Percentiles rank a stretch among this genome's conserved stretches.
Evolutionary conservation across 768 basidiomycete genomes (phyloP).

Genomic region (Amanita rubescens): DNA sequence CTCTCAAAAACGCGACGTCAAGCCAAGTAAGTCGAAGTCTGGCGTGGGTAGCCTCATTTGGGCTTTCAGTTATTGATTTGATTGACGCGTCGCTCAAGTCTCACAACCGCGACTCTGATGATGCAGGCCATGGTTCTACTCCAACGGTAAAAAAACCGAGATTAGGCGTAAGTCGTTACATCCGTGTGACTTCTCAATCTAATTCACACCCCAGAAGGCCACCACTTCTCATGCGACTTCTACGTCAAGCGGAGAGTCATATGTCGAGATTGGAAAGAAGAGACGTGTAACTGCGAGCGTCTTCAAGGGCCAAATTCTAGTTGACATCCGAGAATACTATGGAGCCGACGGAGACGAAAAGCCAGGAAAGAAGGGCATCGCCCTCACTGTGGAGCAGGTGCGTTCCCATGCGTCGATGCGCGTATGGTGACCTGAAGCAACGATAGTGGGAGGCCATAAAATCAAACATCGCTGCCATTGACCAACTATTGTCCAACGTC

Average conservation of each 20-base stretch:
- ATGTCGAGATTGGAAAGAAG: constrained; percentile 65
- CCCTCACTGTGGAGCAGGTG: constrained; percentile 60
- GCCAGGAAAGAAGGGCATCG: constrained; percentile 79
- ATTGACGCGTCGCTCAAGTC: neutral
- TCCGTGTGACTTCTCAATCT: neutral
- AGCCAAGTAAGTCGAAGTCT: neutral
- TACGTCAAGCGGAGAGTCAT: constrained; percentile 35
- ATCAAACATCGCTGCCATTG: constrained; percentile 34
- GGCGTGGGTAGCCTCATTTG: neutral
- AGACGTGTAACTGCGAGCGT: constrained; percentile 51
- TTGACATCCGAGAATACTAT: constrained; percentile 78
- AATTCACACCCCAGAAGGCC: neutral
- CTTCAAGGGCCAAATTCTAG: constrained; percentile 43
- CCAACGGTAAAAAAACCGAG: constrained; percentile 5
- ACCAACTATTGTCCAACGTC: constrained; percentile 37
- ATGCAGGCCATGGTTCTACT: neutral
- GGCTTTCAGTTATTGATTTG: neutral
- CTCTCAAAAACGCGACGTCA: neutral
- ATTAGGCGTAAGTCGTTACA: neutral
- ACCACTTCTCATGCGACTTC: neutral
- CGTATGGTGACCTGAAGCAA: neutral
- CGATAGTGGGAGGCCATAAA: constrained; percentile 54
- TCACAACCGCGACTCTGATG: constrained; percentile 9
- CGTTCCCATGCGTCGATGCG: constrained; percentile 6
- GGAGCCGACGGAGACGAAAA: constrained; percentile 45